Evolutionary conservation across 1,284 basidiomycete genomes (phyloP).

Genomic region (Phlebopus sp.): DNA sequence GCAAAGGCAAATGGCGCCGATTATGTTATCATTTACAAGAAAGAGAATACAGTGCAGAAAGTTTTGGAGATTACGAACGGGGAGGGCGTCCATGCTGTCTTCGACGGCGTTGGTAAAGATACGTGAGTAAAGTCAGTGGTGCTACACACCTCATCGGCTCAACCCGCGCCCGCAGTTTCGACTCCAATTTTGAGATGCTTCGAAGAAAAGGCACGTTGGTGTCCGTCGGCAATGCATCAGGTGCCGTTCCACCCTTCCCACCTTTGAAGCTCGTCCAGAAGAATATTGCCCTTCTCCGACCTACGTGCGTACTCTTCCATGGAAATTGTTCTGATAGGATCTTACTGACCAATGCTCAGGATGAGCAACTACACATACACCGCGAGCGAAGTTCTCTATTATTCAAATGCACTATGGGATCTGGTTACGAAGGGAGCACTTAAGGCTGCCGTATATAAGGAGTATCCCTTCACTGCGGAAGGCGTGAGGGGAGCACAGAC

Average conservation of each 20-base stretch:
- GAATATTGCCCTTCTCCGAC: constrained; percentile 79
- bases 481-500: constrained; percentile 77
- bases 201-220: constrained; percentile 82
- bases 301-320: constrained; percentile 51
- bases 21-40: constrained; percentile 81
- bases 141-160: background rate
- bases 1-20: constrained; percentile 82
- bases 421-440: constrained; percentile 61
- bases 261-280: constrained; percentile 77
- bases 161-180: constrained; percentile 51
- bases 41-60: constrained; percentile 66
- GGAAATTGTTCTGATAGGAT: background rate
- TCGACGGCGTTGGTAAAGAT: constrained; percentile 93
- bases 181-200: constrained; percentile 79
- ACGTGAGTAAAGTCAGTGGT: constrained; percentile 50
- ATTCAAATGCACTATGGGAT: constrained; percentile 66
- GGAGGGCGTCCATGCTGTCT: constrained; percentile 83
- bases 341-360: constrained; percentile 32
- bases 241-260: constrained; percentile 70
- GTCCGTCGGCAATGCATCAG: constrained; percentile 91
- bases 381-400: constrained; percentile 23
- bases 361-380: constrained; percentile 55
- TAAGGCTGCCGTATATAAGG: constrained; percentile 71
- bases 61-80: constrained; percentile 81
- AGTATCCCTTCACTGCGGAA: constrained; percentile 83